Evolutionary conservation across 441 rosid species (phyloP).

Genomic region (Pelargonium hybrid): DNA sequence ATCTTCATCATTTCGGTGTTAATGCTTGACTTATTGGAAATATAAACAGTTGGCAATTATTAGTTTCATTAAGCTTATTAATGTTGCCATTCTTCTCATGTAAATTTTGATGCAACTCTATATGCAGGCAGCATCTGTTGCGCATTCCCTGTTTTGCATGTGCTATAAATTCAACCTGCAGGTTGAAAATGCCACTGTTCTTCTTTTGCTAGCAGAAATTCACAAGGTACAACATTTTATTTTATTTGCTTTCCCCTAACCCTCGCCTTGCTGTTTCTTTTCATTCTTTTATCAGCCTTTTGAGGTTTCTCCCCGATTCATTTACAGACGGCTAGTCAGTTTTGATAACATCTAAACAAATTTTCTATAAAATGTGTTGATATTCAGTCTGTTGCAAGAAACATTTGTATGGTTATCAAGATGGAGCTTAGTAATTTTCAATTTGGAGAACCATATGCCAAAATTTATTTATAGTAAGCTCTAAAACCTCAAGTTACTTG

Average conservation of each 20-base stretch:
- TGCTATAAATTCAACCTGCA: conserved; percentile 89
- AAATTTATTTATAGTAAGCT: neutral
- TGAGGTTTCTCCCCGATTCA: too few species aligned
- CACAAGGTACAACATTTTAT: conserved; percentile 57
- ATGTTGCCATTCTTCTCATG: neutral
- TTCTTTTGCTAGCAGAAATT: conserved; percentile 90
- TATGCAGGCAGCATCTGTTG: conserved; percentile 79
- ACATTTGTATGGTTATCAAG: too few species aligned
- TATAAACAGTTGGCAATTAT: neutral
- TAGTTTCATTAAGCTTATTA: neutral
- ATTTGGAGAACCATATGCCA: neutral
- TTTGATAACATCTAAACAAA: too few species aligned
- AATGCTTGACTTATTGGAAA: neutral
- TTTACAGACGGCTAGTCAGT: too few species aligned
- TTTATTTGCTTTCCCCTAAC: neutral
- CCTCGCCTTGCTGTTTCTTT: too few species aligned
- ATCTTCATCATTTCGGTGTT: neutral
- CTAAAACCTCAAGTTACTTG: neutral
- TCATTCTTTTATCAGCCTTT: too few species aligned
- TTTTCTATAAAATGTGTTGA: too few species aligned
- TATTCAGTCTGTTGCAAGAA: too few species aligned
- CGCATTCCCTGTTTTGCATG: conserved; percentile 75
- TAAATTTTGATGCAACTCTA: neutral
- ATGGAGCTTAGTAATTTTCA: neutral
- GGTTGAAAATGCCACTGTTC: conserved; percentile 79